A percentile compares a stretch with the other conserved stretches of the same genome.
Evolutionary conservation across 208 protist species (phyloP).

Genomic region (Crithidia mellificae): DNA sequence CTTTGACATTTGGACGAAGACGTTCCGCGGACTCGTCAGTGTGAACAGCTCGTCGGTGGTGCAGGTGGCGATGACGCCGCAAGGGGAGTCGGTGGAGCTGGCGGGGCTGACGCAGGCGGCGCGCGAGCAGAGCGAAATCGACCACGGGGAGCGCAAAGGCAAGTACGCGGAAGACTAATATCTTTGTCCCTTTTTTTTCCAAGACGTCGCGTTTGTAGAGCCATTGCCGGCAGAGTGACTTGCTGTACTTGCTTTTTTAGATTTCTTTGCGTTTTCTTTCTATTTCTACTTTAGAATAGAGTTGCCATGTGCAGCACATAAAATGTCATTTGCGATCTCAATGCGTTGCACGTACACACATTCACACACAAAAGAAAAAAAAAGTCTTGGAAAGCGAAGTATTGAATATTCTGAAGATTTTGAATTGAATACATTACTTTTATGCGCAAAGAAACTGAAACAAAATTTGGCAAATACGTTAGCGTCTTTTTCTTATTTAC

Average conservation of each 20-base stretch:
- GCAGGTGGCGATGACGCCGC: constrained; percentile 50
- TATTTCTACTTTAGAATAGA: constrained; percentile 9
- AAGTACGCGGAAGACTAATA: neutral
- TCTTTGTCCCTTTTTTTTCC: no score
- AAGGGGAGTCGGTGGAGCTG: constrained; percentile 25
- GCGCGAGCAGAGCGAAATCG: constrained; percentile 37
- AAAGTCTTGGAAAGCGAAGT: no score
- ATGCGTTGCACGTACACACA: no score
- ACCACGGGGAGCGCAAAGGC: constrained; percentile 10
- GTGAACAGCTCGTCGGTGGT: constrained; percentile 84
- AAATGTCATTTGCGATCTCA: neutral
- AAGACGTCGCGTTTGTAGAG: neutral
- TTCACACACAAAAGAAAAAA: no score
- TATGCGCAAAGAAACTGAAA: no score
- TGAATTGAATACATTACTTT: no score
- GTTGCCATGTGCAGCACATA: neutral
- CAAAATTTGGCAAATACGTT: no score
- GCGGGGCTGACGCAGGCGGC: constrained; percentile 36
- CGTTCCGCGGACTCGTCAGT: constrained; percentile 69
- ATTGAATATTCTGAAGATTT: no score
- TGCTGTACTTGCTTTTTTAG: constrained; percentile 5
- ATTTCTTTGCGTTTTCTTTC: constrained; percentile 1
- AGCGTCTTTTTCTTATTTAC: no score
- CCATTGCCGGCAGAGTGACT: neutral
- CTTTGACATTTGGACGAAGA: constrained; percentile 77